Evolutionary conservation across 768 basidiomycete genomes (phyloP).

Genomic region (Boletus sp.): DNA sequence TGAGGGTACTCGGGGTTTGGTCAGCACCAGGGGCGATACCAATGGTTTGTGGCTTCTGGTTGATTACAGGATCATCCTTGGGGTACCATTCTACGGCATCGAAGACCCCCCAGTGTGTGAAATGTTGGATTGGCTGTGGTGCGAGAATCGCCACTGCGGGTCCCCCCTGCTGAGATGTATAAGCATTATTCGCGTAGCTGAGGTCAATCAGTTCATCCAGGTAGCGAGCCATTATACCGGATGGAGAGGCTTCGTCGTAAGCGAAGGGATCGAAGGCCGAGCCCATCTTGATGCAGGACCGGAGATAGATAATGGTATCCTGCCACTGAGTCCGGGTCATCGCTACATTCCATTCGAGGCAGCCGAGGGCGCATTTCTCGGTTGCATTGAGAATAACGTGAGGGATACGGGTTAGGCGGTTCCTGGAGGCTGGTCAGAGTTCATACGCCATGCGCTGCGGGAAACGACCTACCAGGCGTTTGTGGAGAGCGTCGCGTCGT

Average conservation of each 20-base stretch:
- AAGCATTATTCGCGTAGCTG: background rate
- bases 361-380: conserved; percentile 19
- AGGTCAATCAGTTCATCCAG: conserved; percentile 21
- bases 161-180: background rate
- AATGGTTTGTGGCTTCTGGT: conserved; percentile 24
- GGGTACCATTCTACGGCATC: conserved; percentile 28
- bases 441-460: background rate
- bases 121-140: conserved; percentile 13
- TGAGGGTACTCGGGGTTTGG: background rate
- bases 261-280: conserved; percentile 24
- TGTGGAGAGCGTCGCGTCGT: conserved; percentile 30
- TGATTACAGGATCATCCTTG: conserved; percentile 29
- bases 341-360: conserved; percentile 22
- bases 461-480: conserved; percentile 28
- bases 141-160: conserved; percentile 7
- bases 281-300: conserved; percentile 27
- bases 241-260: conserved; percentile 13
- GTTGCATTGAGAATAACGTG: conserved; percentile 21
- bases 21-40: conserved; percentile 30
- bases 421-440: conserved; percentile 19
- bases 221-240: conserved; percentile 13
- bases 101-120: conserved; percentile 9
- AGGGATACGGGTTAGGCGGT: conserved; percentile 20
- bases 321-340: conserved; percentile 23
- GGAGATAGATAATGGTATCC: conserved; percentile 19